Percentiles rank a stretch among this genome's conserved stretches.
phyloP scores from a whole-genome alignment of 495 filamentous ascomycete species.

The Parathielavia hyrcaniae region DNA sequence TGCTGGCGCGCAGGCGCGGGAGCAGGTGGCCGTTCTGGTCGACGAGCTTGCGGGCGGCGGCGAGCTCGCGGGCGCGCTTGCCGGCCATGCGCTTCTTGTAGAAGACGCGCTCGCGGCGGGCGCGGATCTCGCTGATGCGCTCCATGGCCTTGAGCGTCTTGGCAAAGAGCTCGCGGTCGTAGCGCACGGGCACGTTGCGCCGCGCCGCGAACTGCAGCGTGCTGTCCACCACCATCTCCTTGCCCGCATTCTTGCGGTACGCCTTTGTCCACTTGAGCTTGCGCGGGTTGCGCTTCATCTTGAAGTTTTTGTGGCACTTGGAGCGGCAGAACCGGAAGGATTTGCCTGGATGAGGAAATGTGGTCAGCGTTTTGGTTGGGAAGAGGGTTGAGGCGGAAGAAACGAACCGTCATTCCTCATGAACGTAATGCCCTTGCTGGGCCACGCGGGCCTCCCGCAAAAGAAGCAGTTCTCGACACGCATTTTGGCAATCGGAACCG shows the following conservation, averaged over 20 bases:
- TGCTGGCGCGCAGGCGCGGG: slow-evolving; percentile 53
- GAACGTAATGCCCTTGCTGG: slow-evolving; percentile 77
- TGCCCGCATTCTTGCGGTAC: slow-evolving; percentile 69
- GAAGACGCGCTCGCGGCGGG: slow-evolving; percentile 76
- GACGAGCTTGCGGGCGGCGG: slow-evolving; percentile 77
- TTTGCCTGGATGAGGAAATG: slow-evolving; percentile 42
- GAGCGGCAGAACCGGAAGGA: slow-evolving; percentile 69
- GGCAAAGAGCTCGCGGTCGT: slow-evolving; percentile 83
- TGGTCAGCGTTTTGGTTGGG: slow-evolving; percentile 22
- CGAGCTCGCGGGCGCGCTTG: slow-evolving; percentile 72
- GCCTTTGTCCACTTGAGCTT: slow-evolving; percentile 86
- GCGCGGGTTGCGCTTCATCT: slow-evolving; percentile 84
- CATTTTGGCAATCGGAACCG: slow-evolving; percentile 31
- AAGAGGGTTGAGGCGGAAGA: slow-evolving; percentile 17
- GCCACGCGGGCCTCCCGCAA: slow-evolving; percentile 78
- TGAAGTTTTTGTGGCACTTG: slow-evolving; percentile 98
- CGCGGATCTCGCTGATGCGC: slow-evolving; percentile 79
- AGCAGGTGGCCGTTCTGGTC: slow-evolving; percentile 85
- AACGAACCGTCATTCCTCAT: slow-evolving; percentile 62
- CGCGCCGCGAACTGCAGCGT: slow-evolving; percentile 87
- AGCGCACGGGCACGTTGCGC: slow-evolving; percentile 89
- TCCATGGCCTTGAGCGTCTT: slow-evolving; percentile 88
- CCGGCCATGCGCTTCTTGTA: slow-evolving; percentile 89
- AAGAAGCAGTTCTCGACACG: slow-evolving; percentile 82
- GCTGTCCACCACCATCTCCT: slow-evolving; percentile 91